These are phyloP conservation scores for Arabidopsis arenosa DNA, from an alignment of 345 rosid genomes.

Conservation along the genomic window DNA sequence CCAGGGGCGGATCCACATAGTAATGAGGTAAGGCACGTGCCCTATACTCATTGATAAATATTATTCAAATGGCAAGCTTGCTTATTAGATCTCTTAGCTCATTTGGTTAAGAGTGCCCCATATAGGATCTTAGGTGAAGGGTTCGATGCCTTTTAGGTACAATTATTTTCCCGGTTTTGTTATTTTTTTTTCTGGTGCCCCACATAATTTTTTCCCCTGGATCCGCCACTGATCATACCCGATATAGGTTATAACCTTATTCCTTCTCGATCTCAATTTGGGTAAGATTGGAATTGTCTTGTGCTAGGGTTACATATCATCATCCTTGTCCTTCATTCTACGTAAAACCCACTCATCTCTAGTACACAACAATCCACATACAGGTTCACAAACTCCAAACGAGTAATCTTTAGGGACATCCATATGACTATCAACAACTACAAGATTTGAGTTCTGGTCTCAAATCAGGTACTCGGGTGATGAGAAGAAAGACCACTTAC, in stretches of 20 bases:
- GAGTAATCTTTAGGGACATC: neutral
- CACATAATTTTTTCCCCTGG: too few species aligned
- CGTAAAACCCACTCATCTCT: neutral
- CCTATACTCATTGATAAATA: too few species aligned
- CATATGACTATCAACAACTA: neutral
- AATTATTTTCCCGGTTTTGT: too few species aligned
- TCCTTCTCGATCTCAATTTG: slow-evolving; percentile 10
- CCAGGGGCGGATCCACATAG: neutral
- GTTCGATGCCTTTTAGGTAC: too few species aligned
- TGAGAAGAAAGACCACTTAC: slow-evolving; percentile 21
- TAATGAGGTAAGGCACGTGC: too few species aligned
- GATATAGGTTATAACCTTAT: neutral
- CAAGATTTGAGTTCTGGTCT: neutral
- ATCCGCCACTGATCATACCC: neutral
- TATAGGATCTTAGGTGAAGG: too few species aligned
- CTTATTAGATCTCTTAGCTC: too few species aligned
- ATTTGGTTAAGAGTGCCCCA: too few species aligned
- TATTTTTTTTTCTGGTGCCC: too few species aligned
- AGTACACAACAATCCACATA: neutral
- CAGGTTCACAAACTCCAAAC: neutral
- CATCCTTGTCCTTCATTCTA: neutral
- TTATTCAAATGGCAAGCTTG: too few species aligned
- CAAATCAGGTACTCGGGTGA: neutral
- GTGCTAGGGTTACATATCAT: slow-evolving; percentile 29
- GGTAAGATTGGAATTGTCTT: neutral